phyloP scores from a whole-genome alignment of 1,139 yeast genomes.

The Eremothecium gossypii region DNA sequence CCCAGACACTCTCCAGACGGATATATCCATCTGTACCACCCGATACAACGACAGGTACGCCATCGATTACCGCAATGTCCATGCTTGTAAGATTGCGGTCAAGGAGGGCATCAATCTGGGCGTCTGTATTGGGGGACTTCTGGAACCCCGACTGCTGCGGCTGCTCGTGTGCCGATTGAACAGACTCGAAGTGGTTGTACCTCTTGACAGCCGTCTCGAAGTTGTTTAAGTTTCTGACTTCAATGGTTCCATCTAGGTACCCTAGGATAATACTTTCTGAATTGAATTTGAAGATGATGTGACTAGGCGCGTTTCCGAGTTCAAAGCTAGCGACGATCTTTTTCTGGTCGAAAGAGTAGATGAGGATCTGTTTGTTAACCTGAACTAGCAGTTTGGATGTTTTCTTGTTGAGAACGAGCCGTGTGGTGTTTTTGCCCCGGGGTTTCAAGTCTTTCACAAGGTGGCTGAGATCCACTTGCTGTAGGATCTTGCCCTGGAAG shows the following conservation, averaged over 20 bases:
- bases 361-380: constrained; percentile 15
- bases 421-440: constrained; percentile 8
- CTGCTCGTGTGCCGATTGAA: not conserved
- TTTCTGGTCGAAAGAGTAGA: constrained; percentile 28
- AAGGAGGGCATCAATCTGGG: constrained; percentile 6
- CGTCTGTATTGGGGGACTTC: constrained; percentile 1
- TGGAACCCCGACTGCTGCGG: not conserved
- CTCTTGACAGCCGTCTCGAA: constrained; percentile 13
- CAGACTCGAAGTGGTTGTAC: constrained; percentile 12
- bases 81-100: constrained; percentile 4
- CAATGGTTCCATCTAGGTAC: constrained; percentile 18
- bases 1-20: constrained; percentile 8
- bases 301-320: constrained; percentile 14
- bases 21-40: constrained; percentile 16
- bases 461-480: constrained; percentile 18
- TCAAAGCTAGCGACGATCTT: constrained; percentile 16
- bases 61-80: constrained; percentile 9
- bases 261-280: constrained; percentile 21
- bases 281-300: constrained; percentile 16
- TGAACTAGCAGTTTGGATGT: constrained; percentile 25
- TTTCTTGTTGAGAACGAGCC: constrained; percentile 22
- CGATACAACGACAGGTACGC: constrained; percentile 12
- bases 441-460: constrained; percentile 7
- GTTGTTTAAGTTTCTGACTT: constrained; percentile 17
- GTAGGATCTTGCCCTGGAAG: constrained; percentile 23